Percentiles rank a stretch among this genome's conserved stretches.
Conservation (phyloP, 2,329 filamentous ascomycete species). For the Dichotomopilus funicola region DNA sequence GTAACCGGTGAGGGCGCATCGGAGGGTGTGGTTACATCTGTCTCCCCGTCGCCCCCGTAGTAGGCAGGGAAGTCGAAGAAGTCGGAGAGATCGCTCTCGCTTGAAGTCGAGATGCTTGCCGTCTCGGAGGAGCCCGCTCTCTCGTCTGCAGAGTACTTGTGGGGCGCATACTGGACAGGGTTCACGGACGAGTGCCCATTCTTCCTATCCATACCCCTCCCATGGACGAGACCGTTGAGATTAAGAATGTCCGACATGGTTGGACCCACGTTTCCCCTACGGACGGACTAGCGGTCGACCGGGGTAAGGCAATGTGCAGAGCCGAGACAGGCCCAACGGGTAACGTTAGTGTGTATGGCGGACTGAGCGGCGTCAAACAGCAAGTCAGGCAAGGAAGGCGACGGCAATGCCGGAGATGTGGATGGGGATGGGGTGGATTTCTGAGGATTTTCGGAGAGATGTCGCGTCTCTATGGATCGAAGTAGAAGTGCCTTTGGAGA, state of each 20-base stretch:
- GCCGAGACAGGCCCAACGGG: slow-evolving; percentile 15
- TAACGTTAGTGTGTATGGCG: too few species aligned
- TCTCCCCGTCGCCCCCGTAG: not conserved
- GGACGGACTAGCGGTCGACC: slow-evolving; percentile 6
- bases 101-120: slow-evolving; percentile 8
- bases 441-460: slow-evolving; percentile 4
- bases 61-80: slow-evolving; percentile 17
- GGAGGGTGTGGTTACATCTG: slow-evolving; percentile 17
- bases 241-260: slow-evolving; percentile 11
- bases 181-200: not conserved
- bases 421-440: too few species aligned
- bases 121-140: slow-evolving; percentile 1
- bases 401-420: too few species aligned
- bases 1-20: slow-evolving; percentile 9
- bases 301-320: slow-evolving; percentile 5
- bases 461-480: slow-evolving; percentile 6
- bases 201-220: slow-evolving; percentile 4
- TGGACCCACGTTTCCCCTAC: slow-evolving; percentile 11
- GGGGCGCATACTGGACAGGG: slow-evolving; percentile 8
- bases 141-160: slow-evolving; percentile 2
- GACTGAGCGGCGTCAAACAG: not conserved
- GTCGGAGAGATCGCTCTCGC: slow-evolving; percentile 11
- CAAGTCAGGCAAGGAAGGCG: too few species aligned
- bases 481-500: not conserved
- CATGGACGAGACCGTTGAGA: slow-evolving; percentile 9